phyloP scores from a whole-genome alignment of 2,329 filamentous ascomycete species.

The Tolypocladium paradoxum region DNA sequence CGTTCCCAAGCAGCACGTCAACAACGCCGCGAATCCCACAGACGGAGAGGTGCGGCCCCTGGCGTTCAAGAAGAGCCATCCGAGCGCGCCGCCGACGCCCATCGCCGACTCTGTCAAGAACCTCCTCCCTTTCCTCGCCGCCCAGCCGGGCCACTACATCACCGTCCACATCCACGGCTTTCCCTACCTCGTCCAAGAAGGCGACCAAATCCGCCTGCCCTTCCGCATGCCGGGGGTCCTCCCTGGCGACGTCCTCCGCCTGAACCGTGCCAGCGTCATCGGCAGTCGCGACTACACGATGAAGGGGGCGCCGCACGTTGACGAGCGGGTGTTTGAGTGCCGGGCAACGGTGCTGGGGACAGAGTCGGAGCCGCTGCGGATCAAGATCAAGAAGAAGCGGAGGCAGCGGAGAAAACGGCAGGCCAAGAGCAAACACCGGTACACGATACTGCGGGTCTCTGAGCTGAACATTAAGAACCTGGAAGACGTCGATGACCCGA shows the following conservation, averaged over 20 bases:
- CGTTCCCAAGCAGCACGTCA: constrained; percentile 19
- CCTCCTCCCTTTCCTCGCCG: constrained; percentile 59
- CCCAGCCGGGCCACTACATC: constrained; percentile 68
- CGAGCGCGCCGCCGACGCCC: constrained; percentile 20
- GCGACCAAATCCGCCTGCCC: constrained; percentile 66
- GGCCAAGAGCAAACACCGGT: constrained; percentile 82
- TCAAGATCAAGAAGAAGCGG: constrained; percentile 74
- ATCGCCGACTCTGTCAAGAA: constrained; percentile 45
- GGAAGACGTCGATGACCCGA: constrained; percentile 25
- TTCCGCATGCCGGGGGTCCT: constrained; percentile 67
- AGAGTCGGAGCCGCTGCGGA: constrained; percentile 67
- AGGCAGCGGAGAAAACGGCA: constrained; percentile 62
- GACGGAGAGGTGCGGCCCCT: constrained; percentile 19
- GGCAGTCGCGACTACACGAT: constrained; percentile 87
- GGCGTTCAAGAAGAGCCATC: constrained; percentile 30
- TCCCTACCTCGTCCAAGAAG: constrained; percentile 68
- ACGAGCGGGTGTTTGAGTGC: constrained; percentile 76
- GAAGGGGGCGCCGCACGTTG: constrained; percentile 70
- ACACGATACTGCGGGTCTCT: constrained; percentile 75
- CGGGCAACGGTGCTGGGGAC: constrained; percentile 74
- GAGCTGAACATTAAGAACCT: constrained; percentile 57
- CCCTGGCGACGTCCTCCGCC: constrained; percentile 74
- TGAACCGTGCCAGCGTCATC: constrained; percentile 74
- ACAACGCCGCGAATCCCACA: constrained; percentile 27
- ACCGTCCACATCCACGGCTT: constrained; percentile 69